Evolutionary conservation across 2,329 filamentous ascomycete species (phyloP).

Genomic region (Cyphellophora attinorum): DNA sequence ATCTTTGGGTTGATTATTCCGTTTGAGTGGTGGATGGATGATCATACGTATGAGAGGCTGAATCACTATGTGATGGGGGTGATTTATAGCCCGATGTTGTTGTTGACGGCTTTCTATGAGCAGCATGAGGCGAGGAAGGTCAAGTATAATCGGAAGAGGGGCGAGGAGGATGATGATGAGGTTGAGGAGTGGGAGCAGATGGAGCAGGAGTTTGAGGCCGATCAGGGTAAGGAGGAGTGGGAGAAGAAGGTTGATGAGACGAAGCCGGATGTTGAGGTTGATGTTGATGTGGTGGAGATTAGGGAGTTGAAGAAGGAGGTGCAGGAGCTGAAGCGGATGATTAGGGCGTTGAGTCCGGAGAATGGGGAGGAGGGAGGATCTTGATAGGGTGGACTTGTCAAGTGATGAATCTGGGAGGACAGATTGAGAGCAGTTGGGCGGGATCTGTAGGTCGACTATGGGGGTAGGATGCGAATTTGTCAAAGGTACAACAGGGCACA

Average conservation of each 20-base stretch:
- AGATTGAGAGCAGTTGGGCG: no score
- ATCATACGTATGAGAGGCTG: conserved; percentile 60
- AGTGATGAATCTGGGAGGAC: no score
- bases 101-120: conserved; percentile 68
- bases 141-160: conserved; percentile 61
- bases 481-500: no score
- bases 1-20: conserved; percentile 68
- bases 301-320: conserved; percentile 39
- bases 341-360: conserved; percentile 6
- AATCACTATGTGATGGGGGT: conserved; percentile 84
- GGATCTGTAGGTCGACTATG: no score
- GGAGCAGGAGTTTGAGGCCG: conserved; percentile 47
- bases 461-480: no score
- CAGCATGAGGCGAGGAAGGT: conserved; percentile 57
- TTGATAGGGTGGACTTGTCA: no score
- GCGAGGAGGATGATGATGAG: conserved; percentile 82
- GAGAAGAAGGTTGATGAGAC: conserved; percentile 53
- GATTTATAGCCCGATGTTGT: conserved; percentile 73
- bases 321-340: conserved; percentile 51
- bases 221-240: conserved; percentile 82
- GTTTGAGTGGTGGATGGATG: conserved; percentile 93
- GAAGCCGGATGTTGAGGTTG: conserved; percentile 72
- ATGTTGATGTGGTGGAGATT: conserved; percentile 62
- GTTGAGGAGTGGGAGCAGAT: conserved; percentile 92
- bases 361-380: no score